phyloP scores from a whole-genome alignment of 495 filamentous ascomycete genomes.

The Pseudoneurospora amorphoporcata region DNA sequence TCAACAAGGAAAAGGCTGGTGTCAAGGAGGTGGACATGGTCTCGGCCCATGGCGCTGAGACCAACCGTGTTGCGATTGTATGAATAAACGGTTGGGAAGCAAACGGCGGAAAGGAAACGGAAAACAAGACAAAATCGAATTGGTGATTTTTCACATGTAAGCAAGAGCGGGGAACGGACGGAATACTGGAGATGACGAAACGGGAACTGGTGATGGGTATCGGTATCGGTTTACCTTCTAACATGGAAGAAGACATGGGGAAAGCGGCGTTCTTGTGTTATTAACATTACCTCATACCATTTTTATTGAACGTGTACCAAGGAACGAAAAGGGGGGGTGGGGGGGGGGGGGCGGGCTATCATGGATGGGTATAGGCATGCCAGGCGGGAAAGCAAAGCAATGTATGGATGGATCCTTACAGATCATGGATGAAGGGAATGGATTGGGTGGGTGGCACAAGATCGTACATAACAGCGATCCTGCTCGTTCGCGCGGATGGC shows the following conservation, averaged over 20 bases:
- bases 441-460: not conserved
- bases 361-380: not conserved
- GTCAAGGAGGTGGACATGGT: conserved; percentile 8
- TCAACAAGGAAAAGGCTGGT: not conserved
- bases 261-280: not conserved
- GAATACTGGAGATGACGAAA: not conserved
- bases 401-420: not conserved
- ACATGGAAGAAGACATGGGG: not conserved
- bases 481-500: not conserved
- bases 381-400: not conserved
- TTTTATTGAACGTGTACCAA: not conserved
- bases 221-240: not conserved
- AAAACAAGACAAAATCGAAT: not conserved
- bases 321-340: not conserved
- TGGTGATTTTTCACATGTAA: not conserved
- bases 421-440: not conserved
- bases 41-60: not conserved
- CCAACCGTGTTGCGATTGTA: conserved; percentile 2
- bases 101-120: not conserved
- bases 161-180: not conserved
- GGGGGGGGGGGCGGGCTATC: not conserved
- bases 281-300: not conserved
- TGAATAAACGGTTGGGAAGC: not conserved
- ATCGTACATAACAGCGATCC: not conserved
- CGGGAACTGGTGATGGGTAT: not conserved